A percentile compares a stretch with the other conserved stretches of the same genome.
These are phyloP conservation scores for Podaxis carcinomalis DNA, from an alignment of 768 basidiomycete genomes.

Conservation along the genomic window DNA sequence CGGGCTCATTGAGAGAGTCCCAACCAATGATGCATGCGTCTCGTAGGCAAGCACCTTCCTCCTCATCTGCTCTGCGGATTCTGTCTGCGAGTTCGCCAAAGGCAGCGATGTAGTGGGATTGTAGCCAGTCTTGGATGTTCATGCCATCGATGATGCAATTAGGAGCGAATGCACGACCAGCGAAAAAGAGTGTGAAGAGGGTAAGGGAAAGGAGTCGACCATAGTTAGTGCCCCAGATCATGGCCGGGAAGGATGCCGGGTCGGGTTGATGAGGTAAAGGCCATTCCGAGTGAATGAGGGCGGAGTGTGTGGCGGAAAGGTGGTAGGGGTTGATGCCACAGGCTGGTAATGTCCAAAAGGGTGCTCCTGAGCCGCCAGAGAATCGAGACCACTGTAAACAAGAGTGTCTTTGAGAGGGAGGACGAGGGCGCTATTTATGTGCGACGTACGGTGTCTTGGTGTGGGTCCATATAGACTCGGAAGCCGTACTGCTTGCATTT, in stretches of 20 bases:
- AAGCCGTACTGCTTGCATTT: conserved; percentile 94
- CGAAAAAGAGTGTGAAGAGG: conserved; percentile 93
- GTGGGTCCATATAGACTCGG: conserved; percentile 89
- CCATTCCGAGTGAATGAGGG: conserved; percentile 89
- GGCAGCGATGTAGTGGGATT: conserved; percentile 71
- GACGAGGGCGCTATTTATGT: not conserved
- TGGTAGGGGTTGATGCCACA: conserved; percentile 87
- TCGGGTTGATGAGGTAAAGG: conserved; percentile 55
- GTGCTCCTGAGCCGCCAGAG: conserved; percentile 91
- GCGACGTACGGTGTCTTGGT: conserved; percentile 85
- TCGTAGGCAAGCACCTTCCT: conserved; percentile 58
- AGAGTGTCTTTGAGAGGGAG: not conserved
- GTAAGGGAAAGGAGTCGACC: conserved; percentile 84
- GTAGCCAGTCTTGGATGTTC: conserved; percentile 89
- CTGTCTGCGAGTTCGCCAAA: conserved; percentile 72
- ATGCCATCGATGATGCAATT: conserved; percentile 86
- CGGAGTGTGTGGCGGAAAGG: conserved; percentile 80
- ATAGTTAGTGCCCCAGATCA: conserved; percentile 98
- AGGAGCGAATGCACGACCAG: conserved; percentile 85
- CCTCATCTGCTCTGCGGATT: conserved; percentile 42
- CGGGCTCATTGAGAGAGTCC: conserved; percentile 96
- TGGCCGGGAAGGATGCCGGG: conserved; percentile 77
- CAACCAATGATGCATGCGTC: conserved; percentile 93
- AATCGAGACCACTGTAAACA: conserved; percentile 86
- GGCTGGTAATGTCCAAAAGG: conserved; percentile 88